phyloP scores from a whole-genome alignment of 148 eudicot genomes.

The Rhododendron ferrugineum region DNA sequence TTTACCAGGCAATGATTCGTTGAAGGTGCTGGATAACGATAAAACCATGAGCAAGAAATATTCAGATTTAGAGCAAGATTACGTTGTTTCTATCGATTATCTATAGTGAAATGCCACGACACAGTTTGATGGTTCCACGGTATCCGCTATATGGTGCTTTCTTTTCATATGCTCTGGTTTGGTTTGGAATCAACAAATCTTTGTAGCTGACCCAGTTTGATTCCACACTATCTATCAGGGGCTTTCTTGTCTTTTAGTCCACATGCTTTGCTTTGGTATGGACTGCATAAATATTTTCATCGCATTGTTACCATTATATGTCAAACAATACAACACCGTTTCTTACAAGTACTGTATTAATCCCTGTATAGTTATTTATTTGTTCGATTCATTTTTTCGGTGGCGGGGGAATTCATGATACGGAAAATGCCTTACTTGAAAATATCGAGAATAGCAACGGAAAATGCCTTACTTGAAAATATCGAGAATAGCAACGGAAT shows the following conservation, averaged over 20 bases:
- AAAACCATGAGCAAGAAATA: neutral
- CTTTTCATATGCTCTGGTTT: neutral
- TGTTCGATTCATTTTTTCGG: neutral
- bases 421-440: slow-evolving; percentile 45
- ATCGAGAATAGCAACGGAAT: slow-evolving; percentile 50
- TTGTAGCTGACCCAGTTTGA: neutral
- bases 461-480: too few species aligned
- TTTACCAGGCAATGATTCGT: slow-evolving; percentile 84
- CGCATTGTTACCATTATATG: too few species aligned
- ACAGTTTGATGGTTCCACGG: neutral
- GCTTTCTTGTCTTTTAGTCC: neutral
- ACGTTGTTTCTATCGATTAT: neutral
- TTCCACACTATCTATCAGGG: neutral
- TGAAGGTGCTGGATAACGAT: slow-evolving; percentile 52
- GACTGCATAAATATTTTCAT: neutral
- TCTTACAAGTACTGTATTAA: neutral
- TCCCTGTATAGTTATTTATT: neutral
- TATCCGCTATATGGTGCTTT: neutral
- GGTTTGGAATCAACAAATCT: neutral
- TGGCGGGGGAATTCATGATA: neutral
- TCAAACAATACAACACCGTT: neutral
- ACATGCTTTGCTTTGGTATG: neutral
- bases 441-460: slow-evolving; percentile 61
- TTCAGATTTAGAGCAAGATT: neutral
- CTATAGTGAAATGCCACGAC: neutral